Evolutionary conservation across 768 basidiomycete species (phyloP).

Genomic region (Coprinellus micaceus): DNA sequence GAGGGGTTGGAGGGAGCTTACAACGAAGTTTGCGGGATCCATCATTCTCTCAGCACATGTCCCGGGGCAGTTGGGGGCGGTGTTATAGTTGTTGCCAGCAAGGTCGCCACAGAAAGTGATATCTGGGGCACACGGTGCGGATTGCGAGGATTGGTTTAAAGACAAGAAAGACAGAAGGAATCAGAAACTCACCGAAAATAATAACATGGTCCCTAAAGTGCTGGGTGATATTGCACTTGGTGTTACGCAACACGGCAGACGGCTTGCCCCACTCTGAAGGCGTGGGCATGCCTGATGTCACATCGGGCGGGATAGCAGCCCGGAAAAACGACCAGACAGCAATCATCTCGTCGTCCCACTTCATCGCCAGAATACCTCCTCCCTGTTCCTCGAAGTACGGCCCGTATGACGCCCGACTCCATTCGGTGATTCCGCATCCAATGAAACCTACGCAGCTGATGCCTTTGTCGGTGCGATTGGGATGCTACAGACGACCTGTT

Average conservation of each 20-base stretch:
- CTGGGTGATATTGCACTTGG: slow-evolving; percentile 52
- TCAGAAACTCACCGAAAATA: slow-evolving; percentile 57
- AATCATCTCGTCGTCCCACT: slow-evolving; percentile 79
- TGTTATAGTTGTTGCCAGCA: slow-evolving; percentile 21
- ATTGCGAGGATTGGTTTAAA: neutral
- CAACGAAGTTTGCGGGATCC: slow-evolving; percentile 37
- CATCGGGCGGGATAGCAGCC: slow-evolving; percentile 68
- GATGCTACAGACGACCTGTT: too few relatives aligned
- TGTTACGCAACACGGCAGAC: slow-evolving; percentile 56
- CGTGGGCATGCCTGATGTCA: slow-evolving; percentile 55
- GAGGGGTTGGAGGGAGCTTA: slow-evolving; percentile 30
- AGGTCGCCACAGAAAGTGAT: slow-evolving; percentile 72
- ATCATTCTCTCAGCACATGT: slow-evolving; percentile 27
- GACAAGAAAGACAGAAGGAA: slow-evolving; percentile 23
- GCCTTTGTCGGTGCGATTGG: too few relatives aligned
- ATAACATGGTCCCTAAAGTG: slow-evolving; percentile 71
- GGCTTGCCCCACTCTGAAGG: slow-evolving; percentile 70
- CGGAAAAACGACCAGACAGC: slow-evolving; percentile 85
- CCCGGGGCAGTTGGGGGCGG: slow-evolving; percentile 61
- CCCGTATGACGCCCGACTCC: slow-evolving; percentile 81
- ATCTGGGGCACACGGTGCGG: slow-evolving; percentile 37
- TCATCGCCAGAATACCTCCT: slow-evolving; percentile 86
- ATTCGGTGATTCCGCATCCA: slow-evolving; percentile 77
- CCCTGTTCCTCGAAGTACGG: slow-evolving; percentile 74
- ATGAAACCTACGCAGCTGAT: slow-evolving; percentile 44